Conservation (phyloP, 805 yeast species). For the Wickerhamomyces strasburgensis region DNA sequence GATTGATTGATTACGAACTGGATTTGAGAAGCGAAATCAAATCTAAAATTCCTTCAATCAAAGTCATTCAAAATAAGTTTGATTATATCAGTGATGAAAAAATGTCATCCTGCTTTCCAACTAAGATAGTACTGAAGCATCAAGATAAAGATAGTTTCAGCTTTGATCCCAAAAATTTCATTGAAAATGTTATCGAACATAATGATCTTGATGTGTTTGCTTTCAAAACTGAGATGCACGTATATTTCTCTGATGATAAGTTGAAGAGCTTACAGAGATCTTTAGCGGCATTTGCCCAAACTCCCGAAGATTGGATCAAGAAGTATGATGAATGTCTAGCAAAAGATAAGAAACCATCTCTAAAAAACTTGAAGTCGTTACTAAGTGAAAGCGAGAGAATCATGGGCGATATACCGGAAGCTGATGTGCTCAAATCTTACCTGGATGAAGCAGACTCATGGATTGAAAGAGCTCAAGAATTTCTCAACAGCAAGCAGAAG, state of each 20-base stretch:
- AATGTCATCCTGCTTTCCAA: constrained; percentile 46
- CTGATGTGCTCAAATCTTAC: constrained; percentile 33
- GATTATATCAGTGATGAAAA: constrained; percentile 52
- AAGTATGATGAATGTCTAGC: constrained; percentile 38
- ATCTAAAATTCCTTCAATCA: constrained; percentile 25
- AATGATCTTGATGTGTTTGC: constrained; percentile 6
- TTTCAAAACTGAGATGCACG: constrained; percentile 39
- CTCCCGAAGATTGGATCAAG: constrained; percentile 47
- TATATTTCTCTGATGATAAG: constrained; percentile 48
- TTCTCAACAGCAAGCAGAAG: constrained; percentile 38
- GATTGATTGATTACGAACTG: constrained; percentile 39
- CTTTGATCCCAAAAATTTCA: constrained; percentile 30
- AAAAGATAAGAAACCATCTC: constrained; percentile 39
- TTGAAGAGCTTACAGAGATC: constrained; percentile 34
- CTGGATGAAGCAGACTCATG: constrained; percentile 44
- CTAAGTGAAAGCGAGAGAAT: constrained; percentile 53
- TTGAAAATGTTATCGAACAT: constrained; percentile 10
- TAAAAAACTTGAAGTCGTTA: constrained; percentile 40
- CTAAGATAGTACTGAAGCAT: constrained; percentile 40
- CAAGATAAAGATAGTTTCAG: constrained; percentile 30
- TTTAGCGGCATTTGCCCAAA: constrained; percentile 37
- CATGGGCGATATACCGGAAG: constrained; percentile 33
- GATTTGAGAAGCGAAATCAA: constrained; percentile 35
- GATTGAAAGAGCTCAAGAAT: constrained; percentile 49
- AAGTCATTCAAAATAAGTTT: constrained; percentile 30